Conservation (phyloP, 2,329 filamentous ascomycete species). For the Trichoderma koningii region DNA sequence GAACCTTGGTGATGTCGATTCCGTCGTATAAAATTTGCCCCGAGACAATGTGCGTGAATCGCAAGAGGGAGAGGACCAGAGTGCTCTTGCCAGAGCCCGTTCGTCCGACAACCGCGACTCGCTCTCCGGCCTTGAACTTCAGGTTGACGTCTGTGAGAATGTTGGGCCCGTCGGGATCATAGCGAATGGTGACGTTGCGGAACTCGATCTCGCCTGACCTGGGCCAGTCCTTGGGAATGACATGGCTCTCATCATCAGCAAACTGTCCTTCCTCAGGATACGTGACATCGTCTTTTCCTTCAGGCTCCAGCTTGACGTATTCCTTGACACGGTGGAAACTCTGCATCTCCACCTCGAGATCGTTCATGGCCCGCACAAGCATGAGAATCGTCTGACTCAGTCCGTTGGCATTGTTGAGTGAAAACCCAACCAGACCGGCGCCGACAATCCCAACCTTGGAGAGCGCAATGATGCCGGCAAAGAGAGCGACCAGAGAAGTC, state of each 20-base stretch:
- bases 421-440: slow-evolving; percentile 58
- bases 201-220: slow-evolving; percentile 52
- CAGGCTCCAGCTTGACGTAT: slow-evolving; percentile 50
- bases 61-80: slow-evolving; percentile 57
- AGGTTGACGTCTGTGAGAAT: slow-evolving; percentile 55
- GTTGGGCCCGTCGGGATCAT: slow-evolving; percentile 49
- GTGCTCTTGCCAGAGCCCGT: slow-evolving; percentile 85
- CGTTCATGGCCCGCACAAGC: slow-evolving; percentile 57
- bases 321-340: slow-evolving; percentile 55
- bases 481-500: slow-evolving; percentile 54
- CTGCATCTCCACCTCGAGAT: slow-evolving; percentile 59
- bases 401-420: slow-evolving; percentile 57
- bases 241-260: slow-evolving; percentile 42
- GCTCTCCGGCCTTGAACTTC: slow-evolving; percentile 65
- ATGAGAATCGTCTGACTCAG: slow-evolving; percentile 54
- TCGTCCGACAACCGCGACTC: slow-evolving; percentile 77
- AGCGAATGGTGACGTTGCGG: slow-evolving; percentile 53
- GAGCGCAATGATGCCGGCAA: slow-evolving; percentile 56
- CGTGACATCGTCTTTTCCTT: slow-evolving; percentile 46
- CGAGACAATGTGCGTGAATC: slow-evolving; percentile 54
- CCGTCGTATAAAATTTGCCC: slow-evolving; percentile 59
- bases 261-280: slow-evolving; percentile 46
- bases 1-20: slow-evolving; percentile 55
- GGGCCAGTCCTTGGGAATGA: slow-evolving; percentile 50
- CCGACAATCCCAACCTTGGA: slow-evolving; percentile 49